Conservation (phyloP, 2,329 filamentous ascomycete species). For the Stagonosporopsis vannaccii region DNA sequence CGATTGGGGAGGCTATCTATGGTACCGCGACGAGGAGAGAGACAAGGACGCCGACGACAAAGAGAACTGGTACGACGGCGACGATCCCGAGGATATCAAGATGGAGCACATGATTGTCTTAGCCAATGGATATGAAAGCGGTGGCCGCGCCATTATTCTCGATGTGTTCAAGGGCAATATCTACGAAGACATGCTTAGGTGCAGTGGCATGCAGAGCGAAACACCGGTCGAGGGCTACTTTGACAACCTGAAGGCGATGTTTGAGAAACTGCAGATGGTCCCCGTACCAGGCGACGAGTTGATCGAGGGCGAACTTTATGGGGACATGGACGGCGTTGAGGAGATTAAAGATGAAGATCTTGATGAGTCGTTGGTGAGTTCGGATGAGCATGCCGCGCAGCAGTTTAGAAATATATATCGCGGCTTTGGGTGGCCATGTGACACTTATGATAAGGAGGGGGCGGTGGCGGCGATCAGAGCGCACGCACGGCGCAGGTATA, state of each 20-base stretch:
- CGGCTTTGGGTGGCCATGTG: not conserved
- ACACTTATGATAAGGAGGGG: slow-evolving; percentile 3
- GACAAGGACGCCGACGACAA: not conserved
- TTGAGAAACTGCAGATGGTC: slow-evolving; percentile 2
- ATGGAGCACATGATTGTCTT: slow-evolving; percentile 11
- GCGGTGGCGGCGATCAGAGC: not conserved
- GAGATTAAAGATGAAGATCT: not conserved
- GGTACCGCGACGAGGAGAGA: slow-evolving; percentile 4
- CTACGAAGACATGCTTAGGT: slow-evolving; percentile 10
- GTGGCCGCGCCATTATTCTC: slow-evolving; percentile 12
- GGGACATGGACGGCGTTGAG: not conserved
- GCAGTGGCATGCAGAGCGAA: not conserved
- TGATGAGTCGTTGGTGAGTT: not conserved
- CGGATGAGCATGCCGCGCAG: not conserved
- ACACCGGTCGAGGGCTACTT: slow-evolving; percentile 4
- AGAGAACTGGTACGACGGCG: slow-evolving; percentile 12
- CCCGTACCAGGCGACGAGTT: not conserved
- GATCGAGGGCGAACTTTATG: not conserved
- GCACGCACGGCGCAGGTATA: not conserved
- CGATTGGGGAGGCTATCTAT: not conserved
- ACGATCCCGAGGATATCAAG: slow-evolving; percentile 13
- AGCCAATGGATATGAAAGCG: slow-evolving; percentile 12
- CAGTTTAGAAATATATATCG: slow-evolving; percentile 5
- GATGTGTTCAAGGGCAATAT: slow-evolving; percentile 16
- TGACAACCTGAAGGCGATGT: not conserved